Conservation (phyloP, 208 protist genomes). For the Blastocrithidia nonstop region DNA sequence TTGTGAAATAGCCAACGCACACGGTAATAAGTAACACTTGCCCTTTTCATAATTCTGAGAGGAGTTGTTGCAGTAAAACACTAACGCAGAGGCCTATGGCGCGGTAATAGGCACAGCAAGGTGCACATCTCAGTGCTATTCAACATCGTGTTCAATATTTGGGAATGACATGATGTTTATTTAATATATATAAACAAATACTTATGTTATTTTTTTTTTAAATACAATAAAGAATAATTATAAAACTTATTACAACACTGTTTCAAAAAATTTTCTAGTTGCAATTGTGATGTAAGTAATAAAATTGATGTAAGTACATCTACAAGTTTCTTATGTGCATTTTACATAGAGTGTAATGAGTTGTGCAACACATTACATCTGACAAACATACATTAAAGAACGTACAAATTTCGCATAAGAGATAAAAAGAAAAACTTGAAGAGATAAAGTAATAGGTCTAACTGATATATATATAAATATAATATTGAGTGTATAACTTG, state of each 20-base stretch:
- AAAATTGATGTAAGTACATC: too few species aligned
- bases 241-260: too few species aligned
- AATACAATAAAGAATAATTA: too few species aligned
- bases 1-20: conserved; percentile 12
- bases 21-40: conserved; percentile 13
- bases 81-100: conserved; percentile 11
- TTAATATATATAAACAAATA: too few species aligned
- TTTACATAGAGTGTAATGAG: background rate
- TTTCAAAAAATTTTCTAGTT: too few species aligned
- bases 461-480: background rate
- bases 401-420: background rate
- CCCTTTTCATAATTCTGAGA: conserved; percentile 15
- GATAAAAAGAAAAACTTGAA: background rate
- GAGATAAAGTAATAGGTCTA: background rate
- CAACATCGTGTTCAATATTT: conserved; percentile 8
- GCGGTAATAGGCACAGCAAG: conserved; percentile 13
- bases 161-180: too few species aligned
- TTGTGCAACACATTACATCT: background rate
- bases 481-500: background rate
- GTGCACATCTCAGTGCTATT: conserved; percentile 10
- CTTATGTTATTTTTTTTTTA: too few species aligned
- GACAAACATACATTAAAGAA: background rate
- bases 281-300: too few species aligned
- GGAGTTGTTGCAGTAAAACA: too few species aligned
- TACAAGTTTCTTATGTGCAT: background rate